Percentiles rank a stretch among this genome's conserved stretches.
Evolutionary conservation across 108 stramenopile species (phyloP).

Genomic region (Chaetoceros muelleri): DNA sequence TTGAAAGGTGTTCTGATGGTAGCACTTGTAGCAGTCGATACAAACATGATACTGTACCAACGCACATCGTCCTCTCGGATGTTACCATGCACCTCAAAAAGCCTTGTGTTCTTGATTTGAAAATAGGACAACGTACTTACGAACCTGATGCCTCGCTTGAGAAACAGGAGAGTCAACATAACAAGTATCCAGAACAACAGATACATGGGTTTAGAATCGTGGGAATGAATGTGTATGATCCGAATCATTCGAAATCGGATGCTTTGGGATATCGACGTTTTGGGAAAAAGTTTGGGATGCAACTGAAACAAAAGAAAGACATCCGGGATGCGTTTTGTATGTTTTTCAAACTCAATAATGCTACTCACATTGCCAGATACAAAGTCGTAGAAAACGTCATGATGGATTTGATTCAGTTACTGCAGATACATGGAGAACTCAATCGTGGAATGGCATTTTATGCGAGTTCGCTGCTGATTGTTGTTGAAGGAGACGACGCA

Average conservation of each 20-base stretch:
- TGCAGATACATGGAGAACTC: conserved; percentile 40
- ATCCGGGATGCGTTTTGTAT: conserved; percentile 36
- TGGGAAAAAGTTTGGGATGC: conserved; percentile 54
- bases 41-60: too few relatives aligned
- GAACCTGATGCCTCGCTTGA: conserved; percentile 58
- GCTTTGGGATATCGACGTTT: conserved; percentile 33
- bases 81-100: conserved; percentile 36
- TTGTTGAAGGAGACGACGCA: conserved; percentile 53
- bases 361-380: conserved; percentile 9
- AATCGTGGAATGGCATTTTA: conserved; percentile 50
- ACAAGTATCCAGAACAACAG: conserved; percentile 64
- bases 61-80: conserved; percentile 50
- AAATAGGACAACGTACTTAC: conserved; percentile 76
- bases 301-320: conserved; percentile 24
- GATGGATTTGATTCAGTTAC: conserved; percentile 25
- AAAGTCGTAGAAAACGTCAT: conserved; percentile 28
- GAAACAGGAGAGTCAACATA: conserved; percentile 44
- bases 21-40: too few relatives aligned
- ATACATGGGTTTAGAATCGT: conserved; percentile 75
- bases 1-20: conserved; percentile 1
- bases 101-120: conserved; percentile 77
- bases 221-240: conserved; percentile 61
- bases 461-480: conserved; percentile 68
- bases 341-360: conserved; percentile 26
- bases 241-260: conserved; percentile 25